Evolutionary conservation across 2,329 filamentous ascomycete species (phyloP).

Genomic region (Ceratocystis smalleyi): DNA sequence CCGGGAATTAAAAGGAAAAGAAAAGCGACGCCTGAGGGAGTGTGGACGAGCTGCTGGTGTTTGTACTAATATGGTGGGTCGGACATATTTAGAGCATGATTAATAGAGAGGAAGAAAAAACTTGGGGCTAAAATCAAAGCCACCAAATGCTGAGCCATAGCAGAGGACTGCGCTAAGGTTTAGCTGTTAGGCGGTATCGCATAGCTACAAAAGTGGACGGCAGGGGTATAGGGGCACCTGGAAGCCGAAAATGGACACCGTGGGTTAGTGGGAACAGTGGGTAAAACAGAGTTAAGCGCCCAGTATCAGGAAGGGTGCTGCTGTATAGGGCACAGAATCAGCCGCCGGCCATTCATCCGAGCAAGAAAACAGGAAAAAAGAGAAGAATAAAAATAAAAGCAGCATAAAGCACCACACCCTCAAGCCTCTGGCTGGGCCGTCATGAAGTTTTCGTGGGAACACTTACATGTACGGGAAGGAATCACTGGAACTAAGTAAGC

Average conservation of each 20-base stretch:
- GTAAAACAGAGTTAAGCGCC: too few species aligned
- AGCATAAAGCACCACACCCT: neutral
- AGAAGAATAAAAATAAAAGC: too few species aligned
- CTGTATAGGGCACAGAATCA: too few species aligned
- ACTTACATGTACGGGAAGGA: conserved; percentile 17
- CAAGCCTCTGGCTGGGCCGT: neutral
- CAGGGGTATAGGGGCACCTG: neutral
- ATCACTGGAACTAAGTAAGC: conserved; percentile 11
- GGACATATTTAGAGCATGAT: conserved; percentile 4
- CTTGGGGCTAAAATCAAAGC: neutral
- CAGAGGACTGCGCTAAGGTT: neutral
- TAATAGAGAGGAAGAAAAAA: conserved; percentile 9
- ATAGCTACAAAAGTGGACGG: neutral
- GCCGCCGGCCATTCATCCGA: too few species aligned
- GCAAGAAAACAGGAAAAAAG: too few species aligned
- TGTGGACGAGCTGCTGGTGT: conserved; percentile 5
- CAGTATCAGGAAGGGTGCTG: too few species aligned
- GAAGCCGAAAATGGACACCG: too few species aligned
- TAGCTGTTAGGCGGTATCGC: neutral
- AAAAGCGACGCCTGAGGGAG: conserved; percentile 3
- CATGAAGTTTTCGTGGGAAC: conserved; percentile 4
- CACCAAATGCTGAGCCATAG: neutral
- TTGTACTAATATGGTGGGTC: neutral
- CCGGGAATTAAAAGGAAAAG: conserved; percentile 1
- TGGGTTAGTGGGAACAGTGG: too few species aligned